phyloP scores from a whole-genome alignment of 805 yeast genomes.

The Lipomyces yamanashiensis region DNA sequence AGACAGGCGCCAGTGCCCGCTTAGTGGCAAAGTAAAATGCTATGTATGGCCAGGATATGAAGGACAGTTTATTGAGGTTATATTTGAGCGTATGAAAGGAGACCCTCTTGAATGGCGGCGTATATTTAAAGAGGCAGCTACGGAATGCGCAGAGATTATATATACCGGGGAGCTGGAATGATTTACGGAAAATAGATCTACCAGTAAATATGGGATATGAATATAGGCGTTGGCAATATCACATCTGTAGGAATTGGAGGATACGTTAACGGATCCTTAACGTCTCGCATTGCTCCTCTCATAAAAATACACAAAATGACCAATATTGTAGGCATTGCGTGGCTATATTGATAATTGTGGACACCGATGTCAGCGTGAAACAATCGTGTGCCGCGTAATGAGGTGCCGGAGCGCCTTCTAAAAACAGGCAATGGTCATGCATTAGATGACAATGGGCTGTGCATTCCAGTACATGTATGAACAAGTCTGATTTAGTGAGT shows the following conservation, averaged over 20 bases:
- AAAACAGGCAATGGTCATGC: too few species aligned
- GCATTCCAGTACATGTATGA: too few species aligned
- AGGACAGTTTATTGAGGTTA: conserved; percentile 51
- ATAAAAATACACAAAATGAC: too few species aligned
- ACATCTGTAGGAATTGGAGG: not conserved
- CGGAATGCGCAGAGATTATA: conserved; percentile 49
- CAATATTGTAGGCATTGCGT: too few species aligned
- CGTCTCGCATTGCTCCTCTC: too few species aligned
- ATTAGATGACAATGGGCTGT: too few species aligned
- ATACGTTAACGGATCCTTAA: too few species aligned
- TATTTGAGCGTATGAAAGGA: conserved; percentile 60
- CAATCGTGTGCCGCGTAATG: too few species aligned
- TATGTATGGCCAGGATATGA: conserved; percentile 15
- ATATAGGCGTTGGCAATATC: not conserved
- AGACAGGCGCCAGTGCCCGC: conserved; percentile 38
- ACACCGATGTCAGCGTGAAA: too few species aligned
- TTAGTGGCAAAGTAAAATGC: conserved; percentile 39
- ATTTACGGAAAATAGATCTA: not conserved
- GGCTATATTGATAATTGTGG: too few species aligned
- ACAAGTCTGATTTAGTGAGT: too few species aligned
- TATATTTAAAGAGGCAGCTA: conserved; percentile 61
- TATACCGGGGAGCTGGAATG: conserved; percentile 18
- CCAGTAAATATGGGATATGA: not conserved
- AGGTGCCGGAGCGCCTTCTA: too few species aligned
- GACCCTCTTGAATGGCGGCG: conserved; percentile 79